Conservation (phyloP, 1,284 basidiomycete genomes). For the Calocybe gambosa region DNA sequence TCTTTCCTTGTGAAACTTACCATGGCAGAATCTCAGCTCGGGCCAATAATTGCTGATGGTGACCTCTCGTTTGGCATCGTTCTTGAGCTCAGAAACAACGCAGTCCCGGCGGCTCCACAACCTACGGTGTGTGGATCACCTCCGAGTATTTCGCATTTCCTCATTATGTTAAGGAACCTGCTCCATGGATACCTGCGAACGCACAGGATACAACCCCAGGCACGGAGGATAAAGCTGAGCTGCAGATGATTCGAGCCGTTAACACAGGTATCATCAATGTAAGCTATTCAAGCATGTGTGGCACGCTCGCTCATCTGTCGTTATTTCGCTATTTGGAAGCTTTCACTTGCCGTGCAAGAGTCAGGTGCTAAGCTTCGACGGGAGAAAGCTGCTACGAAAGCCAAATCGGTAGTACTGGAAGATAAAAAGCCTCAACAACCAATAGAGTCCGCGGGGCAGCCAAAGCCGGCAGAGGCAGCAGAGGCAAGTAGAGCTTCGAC, state of each 20-base stretch:
- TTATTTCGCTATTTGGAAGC: slow-evolving; percentile 36
- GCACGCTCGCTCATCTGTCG: not conserved
- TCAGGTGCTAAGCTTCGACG: slow-evolving; percentile 57
- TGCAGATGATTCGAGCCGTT: slow-evolving; percentile 69
- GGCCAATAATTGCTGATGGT: slow-evolving; percentile 37
- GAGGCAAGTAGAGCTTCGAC: slow-evolving; percentile 3
- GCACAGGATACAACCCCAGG: slow-evolving; percentile 59
- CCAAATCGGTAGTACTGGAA: slow-evolving; percentile 4
- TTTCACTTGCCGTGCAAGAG: slow-evolving; percentile 75
- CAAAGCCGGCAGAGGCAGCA: not conserved
- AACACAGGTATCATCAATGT: slow-evolving; percentile 86
- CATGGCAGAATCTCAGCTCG: slow-evolving; percentile 75
- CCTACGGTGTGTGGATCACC: slow-evolving; percentile 33
- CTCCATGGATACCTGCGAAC: slow-evolving; percentile 72
- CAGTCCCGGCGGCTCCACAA: slow-evolving; percentile 47
- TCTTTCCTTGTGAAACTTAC: slow-evolving; percentile 82
- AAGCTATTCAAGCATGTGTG: slow-evolving; percentile 21
- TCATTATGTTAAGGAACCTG: slow-evolving; percentile 40
- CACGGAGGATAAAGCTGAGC: slow-evolving; percentile 50
- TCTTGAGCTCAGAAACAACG: slow-evolving; percentile 73
- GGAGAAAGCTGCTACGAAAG: slow-evolving; percentile 17
- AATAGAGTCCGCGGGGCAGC: not conserved
- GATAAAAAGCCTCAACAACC: not conserved
- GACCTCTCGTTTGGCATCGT: slow-evolving; percentile 80
- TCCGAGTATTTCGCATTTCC: not conserved